Evolutionary conservation across 1,139 yeast species (phyloP), one percentile per base, ranked within the genome.

Genomic region (Zygosaccharomyces pseudobailii): DNA sequence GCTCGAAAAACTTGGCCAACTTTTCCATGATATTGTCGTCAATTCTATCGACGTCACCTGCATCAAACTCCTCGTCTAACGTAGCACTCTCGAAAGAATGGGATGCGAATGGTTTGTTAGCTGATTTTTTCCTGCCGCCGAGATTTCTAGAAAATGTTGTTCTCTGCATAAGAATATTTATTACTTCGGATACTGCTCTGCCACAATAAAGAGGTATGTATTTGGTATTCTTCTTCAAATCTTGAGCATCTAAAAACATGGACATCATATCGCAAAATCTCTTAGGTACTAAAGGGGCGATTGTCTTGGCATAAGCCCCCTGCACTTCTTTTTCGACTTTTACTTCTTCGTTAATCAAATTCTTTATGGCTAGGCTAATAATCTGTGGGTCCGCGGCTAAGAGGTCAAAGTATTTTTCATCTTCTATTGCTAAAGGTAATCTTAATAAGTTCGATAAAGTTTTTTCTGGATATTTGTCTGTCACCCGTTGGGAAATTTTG

Each of bases 1-100:
- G 23, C 19, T 30, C 22, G 24, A 52, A 42, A 38, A 55, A 64
- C 20, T 50, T 45, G 2, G 42, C 37, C 17, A 63, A 24, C 34
- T 55, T 54, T 7, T 46, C 48, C 19, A 57, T 47, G 4, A 67
- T 34, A 2, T 54, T 45, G 2, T 51, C 42, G 42, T 65, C 63
- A 7, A 65, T 50, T 4, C 59, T 59, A n/a, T 21, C 23, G 10
- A 34, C 43, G 20, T 52, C 55, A 22, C 53, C 55, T 1, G 41
- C 36, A 17, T 56, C 52, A 33, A 43, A 21, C 5, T 23, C 17
- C 9, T 21, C 13, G 6, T 39, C 43, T 21, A 56, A 21, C 17
- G 48, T 24, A 4, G 47, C 43, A 5, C 25, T 10, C 9, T 48
- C 33, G 33, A 55, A 55, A 7, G 35, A 31, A 10, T 25, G 32